Evolutionary conservation across 164 flowering plant genomes (phyloP).

Genomic region (Tetracentron sinense): DNA sequence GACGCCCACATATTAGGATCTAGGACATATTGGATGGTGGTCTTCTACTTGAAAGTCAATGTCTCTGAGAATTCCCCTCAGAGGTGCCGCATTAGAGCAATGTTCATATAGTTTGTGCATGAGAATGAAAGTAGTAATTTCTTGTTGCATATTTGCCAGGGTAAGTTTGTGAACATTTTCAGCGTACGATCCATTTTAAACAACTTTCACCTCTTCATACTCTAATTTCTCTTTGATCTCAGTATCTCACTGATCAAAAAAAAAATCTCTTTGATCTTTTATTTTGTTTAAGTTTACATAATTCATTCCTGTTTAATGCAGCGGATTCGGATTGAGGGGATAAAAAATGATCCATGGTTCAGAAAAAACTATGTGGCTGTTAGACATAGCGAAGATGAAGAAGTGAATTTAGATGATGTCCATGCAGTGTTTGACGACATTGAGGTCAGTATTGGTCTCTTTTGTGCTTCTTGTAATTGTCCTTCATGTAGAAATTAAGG

Average conservation of each 20-base stretch:
- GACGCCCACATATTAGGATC: background rate
- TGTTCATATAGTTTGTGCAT: no score
- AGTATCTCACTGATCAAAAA: no score
- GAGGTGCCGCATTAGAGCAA: no score
- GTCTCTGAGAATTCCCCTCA: background rate
- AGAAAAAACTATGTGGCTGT: slow-evolving; percentile 52
- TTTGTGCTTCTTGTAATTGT: background rate
- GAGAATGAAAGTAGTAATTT: no score
- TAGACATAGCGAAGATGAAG: slow-evolving; percentile 56
- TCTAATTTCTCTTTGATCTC: no score
- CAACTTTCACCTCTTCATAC: no score
- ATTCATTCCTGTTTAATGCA: slow-evolving; percentile 29
- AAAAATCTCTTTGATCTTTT: background rate
- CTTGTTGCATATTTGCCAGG: background rate
- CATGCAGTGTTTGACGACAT: slow-evolving; percentile 88
- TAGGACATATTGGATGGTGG: no score
- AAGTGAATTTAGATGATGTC: slow-evolving; percentile 88
- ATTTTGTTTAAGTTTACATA: background rate
- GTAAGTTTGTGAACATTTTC: background rate
- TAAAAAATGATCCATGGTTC: slow-evolving; percentile 77
- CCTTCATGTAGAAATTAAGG: background rate
- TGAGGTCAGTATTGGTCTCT: slow-evolving; percentile 48
- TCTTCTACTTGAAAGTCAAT: background rate
- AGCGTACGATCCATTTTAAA: background rate
- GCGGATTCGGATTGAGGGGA: slow-evolving; percentile 78